Base-by-base conservation (phyloP, 163 green algal species). In the Volvox carteri region DNA sequence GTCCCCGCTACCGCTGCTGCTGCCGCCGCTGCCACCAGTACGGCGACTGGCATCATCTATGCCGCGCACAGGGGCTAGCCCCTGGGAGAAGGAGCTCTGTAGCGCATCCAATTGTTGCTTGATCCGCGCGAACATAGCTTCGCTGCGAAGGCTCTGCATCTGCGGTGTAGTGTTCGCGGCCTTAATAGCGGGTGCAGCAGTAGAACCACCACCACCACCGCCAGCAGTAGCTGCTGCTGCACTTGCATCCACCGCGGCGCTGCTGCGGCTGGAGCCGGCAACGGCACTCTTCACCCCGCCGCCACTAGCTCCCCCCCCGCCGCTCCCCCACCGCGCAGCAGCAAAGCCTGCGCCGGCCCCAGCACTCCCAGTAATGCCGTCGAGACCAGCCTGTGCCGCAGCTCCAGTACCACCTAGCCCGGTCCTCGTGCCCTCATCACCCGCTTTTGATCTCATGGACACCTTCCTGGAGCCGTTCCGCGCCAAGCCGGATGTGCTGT, bases 61-160 rank as follows among this genome's bases (percentile, higher is more conserved):
- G 21, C 78, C 46, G 54, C 39, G 50, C 6, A 12, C 50, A 39
- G n/a, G 4, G 0, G 39, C 30, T 21, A 78, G 44, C 1, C 80
- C 62, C 62, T 70, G 62, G 19, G 68, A 28, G 28, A 88, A 80
- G 35, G 68, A 81, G 83, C 50, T 88, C 37, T 88, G 83, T 52
- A 88, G 83, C 5, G 78, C 83, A 28, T 88, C 83, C 35, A 88
- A 50, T 50, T 80, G 83, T 48, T 88, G 67, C 68, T 44, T 58
- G 21, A 88, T 88, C 19, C 68, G 35, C 14, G 83, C 67, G 44
- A 88, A 88, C 83, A 88, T 88, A 41, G 48, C 83, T 41, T 88
- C 83, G n/a, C 83, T 81, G 4, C 83, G 83, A 2, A 81, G 35
- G 14, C 37, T 62, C 21, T 72, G 81, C 81, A 75, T 19, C 12